These are phyloP conservation scores for Bothriochloa decipiens DNA, from an alignment of 176 grass and related monocot species.

Conservation along the genomic window DNA sequence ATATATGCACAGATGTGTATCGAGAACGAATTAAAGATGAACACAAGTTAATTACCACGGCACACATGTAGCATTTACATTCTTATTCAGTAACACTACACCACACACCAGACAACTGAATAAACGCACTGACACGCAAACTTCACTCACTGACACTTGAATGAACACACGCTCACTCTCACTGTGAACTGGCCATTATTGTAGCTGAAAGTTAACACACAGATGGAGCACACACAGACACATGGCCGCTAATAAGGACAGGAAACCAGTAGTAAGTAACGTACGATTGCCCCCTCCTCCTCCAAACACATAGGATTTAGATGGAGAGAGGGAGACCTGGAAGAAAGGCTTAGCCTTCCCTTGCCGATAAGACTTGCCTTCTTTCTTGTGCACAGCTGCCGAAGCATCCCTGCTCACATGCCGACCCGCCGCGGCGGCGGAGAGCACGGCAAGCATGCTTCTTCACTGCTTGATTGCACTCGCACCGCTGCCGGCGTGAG, in stretches of 20 bases:
- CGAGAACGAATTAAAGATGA: background rate
- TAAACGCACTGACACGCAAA: background rate
- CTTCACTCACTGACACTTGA: constrained; percentile 28
- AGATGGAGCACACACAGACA: background rate
- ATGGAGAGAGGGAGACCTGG: constrained; percentile 70
- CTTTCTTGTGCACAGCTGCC: constrained; percentile 40
- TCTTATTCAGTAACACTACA: constrained; percentile 7
- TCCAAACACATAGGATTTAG: constrained; percentile 43
- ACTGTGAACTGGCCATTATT: constrained; percentile 26
- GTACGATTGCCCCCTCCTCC: constrained; percentile 36
- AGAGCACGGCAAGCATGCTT: constrained; percentile 47
- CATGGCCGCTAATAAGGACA: background rate
- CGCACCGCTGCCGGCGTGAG: background rate
- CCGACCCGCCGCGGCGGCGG: background rate
- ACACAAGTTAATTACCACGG: background rate
- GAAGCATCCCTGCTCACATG: constrained; percentile 40
- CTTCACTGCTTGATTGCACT: background rate
- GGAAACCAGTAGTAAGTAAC: constrained; percentile 20
- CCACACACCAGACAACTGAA: background rate
- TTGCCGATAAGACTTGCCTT: constrained; percentile 81
- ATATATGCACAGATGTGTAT: background rate
- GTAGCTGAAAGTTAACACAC: constrained; percentile 16
- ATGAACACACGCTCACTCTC: background rate
- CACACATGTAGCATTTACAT: constrained; percentile 17
- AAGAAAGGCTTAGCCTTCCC: constrained; percentile 88